phyloP scores from a whole-genome alignment of 768 basidiomycete genomes.

The Mycena crocata region DNA sequence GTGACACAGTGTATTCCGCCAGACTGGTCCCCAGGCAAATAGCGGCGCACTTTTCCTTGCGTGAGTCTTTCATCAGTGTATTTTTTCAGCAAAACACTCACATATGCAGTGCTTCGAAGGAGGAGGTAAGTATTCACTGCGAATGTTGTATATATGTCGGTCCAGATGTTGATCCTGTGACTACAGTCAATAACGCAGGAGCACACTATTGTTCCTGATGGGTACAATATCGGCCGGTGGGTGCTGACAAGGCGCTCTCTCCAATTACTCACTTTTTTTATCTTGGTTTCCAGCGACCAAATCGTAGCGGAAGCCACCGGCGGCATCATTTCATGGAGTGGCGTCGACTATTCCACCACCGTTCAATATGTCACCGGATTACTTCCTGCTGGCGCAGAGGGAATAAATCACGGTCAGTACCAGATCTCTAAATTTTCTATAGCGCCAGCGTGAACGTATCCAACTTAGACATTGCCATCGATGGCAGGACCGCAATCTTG shows the following conservation, averaged over 20 bases:
- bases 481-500: slow-evolving; percentile 56
- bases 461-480: slow-evolving; percentile 55
- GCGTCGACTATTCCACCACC: slow-evolving; percentile 36
- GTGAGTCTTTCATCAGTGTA: slow-evolving; percentile 47
- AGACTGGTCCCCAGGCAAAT: slow-evolving; percentile 51
- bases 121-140: slow-evolving; percentile 10
- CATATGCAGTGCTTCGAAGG: slow-evolving; percentile 21
- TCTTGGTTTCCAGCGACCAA: slow-evolving; percentile 22
- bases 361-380: slow-evolving; percentile 52
- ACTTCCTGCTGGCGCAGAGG: slow-evolving; percentile 49
- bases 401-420: slow-evolving; percentile 58
- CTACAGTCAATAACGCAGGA: slow-evolving; percentile 22
- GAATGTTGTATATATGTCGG: no score
- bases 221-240: slow-evolving; percentile 57
- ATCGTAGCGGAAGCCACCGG: slow-evolving; percentile 19
- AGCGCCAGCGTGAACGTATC: not conserved
- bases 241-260: not conserved
- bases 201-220: slow-evolving; percentile 55
- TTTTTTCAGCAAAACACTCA: not conserved
- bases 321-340: slow-evolving; percentile 35
- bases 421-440: not conserved
- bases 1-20: slow-evolving; percentile 50
- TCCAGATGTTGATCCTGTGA: not conserved
- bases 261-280: not conserved
- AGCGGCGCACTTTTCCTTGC: slow-evolving; percentile 57